Evolutionary conservation across 257 asterid genomes (phyloP).

Genomic region (Gentiana straminea): DNA sequence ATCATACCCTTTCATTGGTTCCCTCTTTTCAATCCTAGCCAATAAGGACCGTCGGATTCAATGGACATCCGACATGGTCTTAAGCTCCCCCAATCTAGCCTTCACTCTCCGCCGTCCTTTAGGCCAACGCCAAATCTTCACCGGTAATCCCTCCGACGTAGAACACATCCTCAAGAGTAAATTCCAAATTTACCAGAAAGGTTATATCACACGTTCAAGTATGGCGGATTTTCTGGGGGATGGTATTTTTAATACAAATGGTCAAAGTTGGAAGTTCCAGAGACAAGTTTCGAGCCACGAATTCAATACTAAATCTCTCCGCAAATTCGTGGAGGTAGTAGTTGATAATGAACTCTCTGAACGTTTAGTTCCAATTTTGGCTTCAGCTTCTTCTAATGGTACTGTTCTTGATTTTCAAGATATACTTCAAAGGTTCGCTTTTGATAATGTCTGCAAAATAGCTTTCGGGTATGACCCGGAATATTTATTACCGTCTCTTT

Average conservation of each 20-base stretch:
- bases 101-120: slow-evolving; percentile 55
- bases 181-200: slow-evolving; percentile 45
- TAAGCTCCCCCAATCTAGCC: slow-evolving; percentile 31
- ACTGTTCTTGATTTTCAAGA: slow-evolving; percentile 27
- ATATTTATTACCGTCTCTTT: slow-evolving; percentile 31
- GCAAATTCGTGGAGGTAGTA: slow-evolving; percentile 41
- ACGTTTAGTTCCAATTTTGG: slow-evolving; percentile 37
- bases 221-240: slow-evolving; percentile 48
- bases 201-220: slow-evolving; percentile 13
- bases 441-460: slow-evolving; percentile 52
- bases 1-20: slow-evolving; percentile 46
- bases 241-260: slow-evolving; percentile 60
- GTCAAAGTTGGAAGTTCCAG: slow-evolving; percentile 45
- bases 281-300: slow-evolving; percentile 54
- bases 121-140: slow-evolving; percentile 30
- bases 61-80: slow-evolving; percentile 40
- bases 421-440: slow-evolving; percentile 31
- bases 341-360: slow-evolving; percentile 39
- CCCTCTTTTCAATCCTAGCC: slow-evolving; percentile 21
- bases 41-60: slow-evolving; percentile 35
- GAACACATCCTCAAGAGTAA: slow-evolving; percentile 49
- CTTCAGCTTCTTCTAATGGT: not conserved
- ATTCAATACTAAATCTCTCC: slow-evolving; percentile 43
- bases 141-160: slow-evolving; percentile 56
- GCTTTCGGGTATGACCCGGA: slow-evolving; percentile 66